Evolutionary conservation across 2,329 filamentous ascomycete genomes (phyloP).

Genomic region (Diaporthe citriasiana): DNA sequence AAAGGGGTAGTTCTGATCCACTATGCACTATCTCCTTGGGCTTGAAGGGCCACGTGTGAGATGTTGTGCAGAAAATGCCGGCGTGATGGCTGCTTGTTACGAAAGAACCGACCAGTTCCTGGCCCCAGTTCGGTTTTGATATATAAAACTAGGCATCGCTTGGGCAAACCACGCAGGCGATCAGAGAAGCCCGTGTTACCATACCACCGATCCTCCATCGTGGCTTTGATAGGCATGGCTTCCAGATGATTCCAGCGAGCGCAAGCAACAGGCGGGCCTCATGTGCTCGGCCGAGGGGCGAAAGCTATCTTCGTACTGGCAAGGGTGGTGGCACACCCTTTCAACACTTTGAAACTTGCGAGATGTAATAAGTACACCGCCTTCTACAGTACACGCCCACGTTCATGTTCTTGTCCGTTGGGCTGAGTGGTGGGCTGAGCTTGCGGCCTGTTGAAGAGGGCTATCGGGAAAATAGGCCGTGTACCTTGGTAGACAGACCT

Average conservation of each 20-base stretch:
- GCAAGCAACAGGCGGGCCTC: not conserved
- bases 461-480: not conserved
- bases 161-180: not conserved
- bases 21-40: not conserved
- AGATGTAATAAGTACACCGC: not conserved
- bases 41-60: not conserved
- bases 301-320: not conserved
- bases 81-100: not conserved
- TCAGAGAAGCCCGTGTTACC: not conserved
- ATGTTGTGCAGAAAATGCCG: not conserved
- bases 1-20: not conserved
- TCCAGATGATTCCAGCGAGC: not conserved
- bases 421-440: conserved; percentile 10
- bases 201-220: not conserved
- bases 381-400: not conserved
- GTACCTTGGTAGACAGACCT: not conserved
- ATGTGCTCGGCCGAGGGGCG: not conserved
- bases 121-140: not conserved
- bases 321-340: not conserved
- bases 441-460: not conserved
- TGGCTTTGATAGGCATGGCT: not conserved
- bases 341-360: not conserved
- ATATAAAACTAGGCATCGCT: not conserved
- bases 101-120: not conserved
- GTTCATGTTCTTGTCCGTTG: not conserved